These are phyloP conservation scores for Blastomyces parvus DNA, from an alignment of 2,329 filamentous ascomycete genomes.

Conservation along the genomic window DNA sequence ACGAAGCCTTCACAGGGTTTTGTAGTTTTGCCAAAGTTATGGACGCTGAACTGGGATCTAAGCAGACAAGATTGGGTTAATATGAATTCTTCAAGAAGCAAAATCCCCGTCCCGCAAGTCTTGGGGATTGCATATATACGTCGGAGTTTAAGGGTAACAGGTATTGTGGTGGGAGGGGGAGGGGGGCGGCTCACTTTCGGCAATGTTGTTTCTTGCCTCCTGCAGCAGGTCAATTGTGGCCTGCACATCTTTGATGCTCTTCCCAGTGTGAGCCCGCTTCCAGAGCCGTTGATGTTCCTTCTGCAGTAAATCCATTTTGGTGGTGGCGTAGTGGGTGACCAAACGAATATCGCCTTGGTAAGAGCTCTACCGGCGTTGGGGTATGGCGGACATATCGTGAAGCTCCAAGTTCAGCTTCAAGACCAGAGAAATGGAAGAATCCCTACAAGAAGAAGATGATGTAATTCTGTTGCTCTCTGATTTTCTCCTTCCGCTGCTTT, in stretches of 20 bases:
- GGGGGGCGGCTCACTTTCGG: constrained; percentile 45
- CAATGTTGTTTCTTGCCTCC: constrained; percentile 63
- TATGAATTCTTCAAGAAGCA: not conserved
- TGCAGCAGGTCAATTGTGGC: constrained; percentile 68
- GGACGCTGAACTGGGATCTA: constrained; percentile 60
- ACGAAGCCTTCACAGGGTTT: constrained; percentile 68
- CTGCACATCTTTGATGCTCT: constrained; percentile 71
- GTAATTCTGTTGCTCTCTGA: not conserved
- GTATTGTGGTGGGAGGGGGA: not conserved
- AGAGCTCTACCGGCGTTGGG: constrained; percentile 9
- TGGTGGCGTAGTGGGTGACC: constrained; percentile 5
- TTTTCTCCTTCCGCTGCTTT: not conserved
- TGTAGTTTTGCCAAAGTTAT: constrained; percentile 75
- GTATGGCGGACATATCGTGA: not conserved
- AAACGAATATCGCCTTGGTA: constrained; percentile 23
- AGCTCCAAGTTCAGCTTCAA: not conserved
- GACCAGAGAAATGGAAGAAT: not conserved
- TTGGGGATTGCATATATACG: not conserved
- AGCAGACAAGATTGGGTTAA: constrained; percentile 16
- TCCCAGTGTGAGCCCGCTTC: constrained; percentile 57
- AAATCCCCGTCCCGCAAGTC: not conserved
- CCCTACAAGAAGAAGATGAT: not conserved
- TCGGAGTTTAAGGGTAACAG: no score
- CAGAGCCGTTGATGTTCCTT: constrained; percentile 65
- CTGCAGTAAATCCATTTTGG: constrained; percentile 54